A percentile compares a stretch with the other conserved stretches of the same genome.
Conservation (phyloP, 495 filamentous ascomycete species). For the Neurospora sp. region DNA sequence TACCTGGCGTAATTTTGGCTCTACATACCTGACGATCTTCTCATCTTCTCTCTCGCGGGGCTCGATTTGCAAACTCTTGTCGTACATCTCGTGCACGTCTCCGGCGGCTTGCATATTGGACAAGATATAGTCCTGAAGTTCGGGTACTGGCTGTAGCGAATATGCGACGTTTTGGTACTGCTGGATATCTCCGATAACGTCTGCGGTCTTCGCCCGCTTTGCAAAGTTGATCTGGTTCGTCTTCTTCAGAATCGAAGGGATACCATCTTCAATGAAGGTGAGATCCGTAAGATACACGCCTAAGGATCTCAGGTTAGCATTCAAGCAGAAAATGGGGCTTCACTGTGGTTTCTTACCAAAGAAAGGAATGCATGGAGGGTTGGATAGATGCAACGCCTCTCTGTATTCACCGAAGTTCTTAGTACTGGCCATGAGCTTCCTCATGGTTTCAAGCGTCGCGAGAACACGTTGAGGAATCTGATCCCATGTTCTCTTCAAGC, state of each 20-base stretch:
- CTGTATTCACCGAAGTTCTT: constrained; percentile 98
- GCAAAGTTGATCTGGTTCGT: constrained; percentile 96
- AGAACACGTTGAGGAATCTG: constrained; percentile 79
- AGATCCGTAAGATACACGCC: constrained; percentile 96
- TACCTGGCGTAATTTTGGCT: neutral
- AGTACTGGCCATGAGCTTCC: constrained; percentile 88
- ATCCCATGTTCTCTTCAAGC: constrained; percentile 88
- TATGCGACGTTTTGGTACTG: constrained; percentile 97
- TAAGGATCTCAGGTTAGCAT: constrained; percentile 22
- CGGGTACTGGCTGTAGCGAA: constrained; percentile 73
- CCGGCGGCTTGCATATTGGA: constrained; percentile 87
- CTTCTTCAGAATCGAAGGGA: constrained; percentile 88
- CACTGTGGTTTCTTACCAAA: constrained; percentile 56
- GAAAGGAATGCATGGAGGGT: constrained; percentile 96
- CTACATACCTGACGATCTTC: constrained; percentile 49
- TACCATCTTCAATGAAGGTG: constrained; percentile 98
- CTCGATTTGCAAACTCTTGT: constrained; percentile 84
- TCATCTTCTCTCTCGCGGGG: constrained; percentile 95
- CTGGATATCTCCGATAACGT: constrained; percentile 96
- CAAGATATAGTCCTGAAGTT: constrained; percentile 94
- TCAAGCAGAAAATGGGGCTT: constrained; percentile 4
- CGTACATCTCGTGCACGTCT: constrained; percentile 98
- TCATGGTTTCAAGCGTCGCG: constrained; percentile 76
- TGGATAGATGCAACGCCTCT: constrained; percentile 81
- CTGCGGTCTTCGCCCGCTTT: constrained; percentile 94